Evolutionary conservation across 495 filamentous ascomycete genomes (phyloP), one percentile per base, ranked within the genome.

Genomic region (Hypoxylon fragiforme): DNA sequence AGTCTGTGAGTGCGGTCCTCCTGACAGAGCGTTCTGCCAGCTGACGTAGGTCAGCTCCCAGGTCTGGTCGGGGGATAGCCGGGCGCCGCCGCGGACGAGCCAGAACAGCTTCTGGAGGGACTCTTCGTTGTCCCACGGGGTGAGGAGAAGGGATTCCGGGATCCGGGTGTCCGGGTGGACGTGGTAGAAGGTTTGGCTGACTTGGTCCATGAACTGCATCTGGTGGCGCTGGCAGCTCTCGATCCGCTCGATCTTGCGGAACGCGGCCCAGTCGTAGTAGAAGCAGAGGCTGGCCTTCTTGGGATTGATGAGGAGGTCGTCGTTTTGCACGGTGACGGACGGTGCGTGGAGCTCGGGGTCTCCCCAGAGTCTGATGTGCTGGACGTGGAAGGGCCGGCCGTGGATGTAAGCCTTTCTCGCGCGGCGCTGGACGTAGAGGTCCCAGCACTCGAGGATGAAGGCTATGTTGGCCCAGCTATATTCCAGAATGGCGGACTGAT

Each of bases 21-120:
- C n/a, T 4, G 24, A 9, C 2, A 40, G 24, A 1, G 58, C 58
- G n/a, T 53, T 22, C 3, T 26, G 40, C 19, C 54, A 68, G 4
- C 31, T 45, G 38, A 61, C 16, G 4, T 22, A 44, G 12, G 59
- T 63, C 16, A 70, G 38, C 52, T 76, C 73, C 74, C 73, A 74
- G 1, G 55, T 69, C 12, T 70, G 64, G 14, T 39, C 34, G 0
- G 15, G 14, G 7, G 44, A 19, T 15, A 70, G 14, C 0, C 13
- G 37, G 15, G 67, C 68, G 0, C 73, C 68, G 7, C 45, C 64
- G 21, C 63, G 71, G 11, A 68, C 30, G 11, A 73, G 32, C 74
- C 74, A 77, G 54, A 67, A 75, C 0, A 70, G 44, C 38, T 70
- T 64, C 52, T 65, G 64, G 3, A 64, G 49, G 1, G 42, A 28